These are phyloP conservation scores for Paraphoma sp. DNA, from an alignment of 2,329 filamentous ascomycete genomes.

Conservation along the genomic window DNA sequence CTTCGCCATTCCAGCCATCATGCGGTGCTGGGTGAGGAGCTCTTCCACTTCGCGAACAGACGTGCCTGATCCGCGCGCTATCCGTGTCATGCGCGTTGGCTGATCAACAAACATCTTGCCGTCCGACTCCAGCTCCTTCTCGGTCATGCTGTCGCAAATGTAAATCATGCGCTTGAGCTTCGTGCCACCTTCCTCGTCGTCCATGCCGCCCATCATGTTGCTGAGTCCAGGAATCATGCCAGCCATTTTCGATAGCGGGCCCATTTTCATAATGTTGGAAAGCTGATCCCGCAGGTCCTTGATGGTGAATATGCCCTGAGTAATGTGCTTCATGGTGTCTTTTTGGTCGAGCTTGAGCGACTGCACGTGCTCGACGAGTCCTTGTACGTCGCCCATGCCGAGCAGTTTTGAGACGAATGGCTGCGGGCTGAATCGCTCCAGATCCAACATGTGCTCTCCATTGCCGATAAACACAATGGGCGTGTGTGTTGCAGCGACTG, in stretches of 20 bases:
- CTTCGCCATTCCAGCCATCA: conserved; percentile 99
- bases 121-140: conserved; percentile 92
- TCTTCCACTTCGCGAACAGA: conserved; percentile 94
- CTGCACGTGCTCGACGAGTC: conserved; percentile 95
- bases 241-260: conserved; percentile 93
- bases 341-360: conserved; percentile 95
- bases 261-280: conserved; percentile 99
- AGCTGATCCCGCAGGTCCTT: conserved; percentile 94
- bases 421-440: conserved; percentile 90
- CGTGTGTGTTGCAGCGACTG: conserved; percentile 93
- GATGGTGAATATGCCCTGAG: conserved; percentile 94
- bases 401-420: conserved; percentile 93
- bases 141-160: conserved; percentile 98
- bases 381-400: conserved; percentile 96
- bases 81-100: conserved; percentile 88
- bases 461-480: conserved; percentile 98
- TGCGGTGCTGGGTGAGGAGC: conserved; percentile 93
- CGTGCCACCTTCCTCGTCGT: conserved; percentile 91
- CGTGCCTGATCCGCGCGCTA: conserved; percentile 89
- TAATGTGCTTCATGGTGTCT: conserved; percentile 98
- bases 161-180: conserved; percentile 99
- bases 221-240: conserved; percentile 98
- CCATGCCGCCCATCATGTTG: conserved; percentile 93
- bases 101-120: conserved; percentile 94
- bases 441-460: conserved; percentile 93